These are phyloP conservation scores for Chaetothyriales sp. DNA, from an alignment of 2,329 filamentous ascomycete species.

Conservation along the genomic window DNA sequence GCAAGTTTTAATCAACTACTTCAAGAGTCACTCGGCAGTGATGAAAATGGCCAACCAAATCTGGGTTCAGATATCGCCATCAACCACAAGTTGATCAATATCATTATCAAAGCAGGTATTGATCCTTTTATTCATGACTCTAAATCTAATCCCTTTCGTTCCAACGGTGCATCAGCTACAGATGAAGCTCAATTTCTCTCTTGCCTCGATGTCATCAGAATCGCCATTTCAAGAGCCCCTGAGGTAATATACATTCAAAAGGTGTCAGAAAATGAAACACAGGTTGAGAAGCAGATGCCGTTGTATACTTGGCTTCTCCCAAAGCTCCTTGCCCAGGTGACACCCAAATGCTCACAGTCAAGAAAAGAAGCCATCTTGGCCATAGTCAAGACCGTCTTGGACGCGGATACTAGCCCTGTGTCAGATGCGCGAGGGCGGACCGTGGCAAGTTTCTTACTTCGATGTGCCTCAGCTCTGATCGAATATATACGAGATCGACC, in stretches of 20 bases:
- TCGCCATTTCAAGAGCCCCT: constrained; percentile 62
- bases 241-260: constrained; percentile 51
- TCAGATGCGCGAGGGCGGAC: neutral
- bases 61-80: constrained; percentile 55
- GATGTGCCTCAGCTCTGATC: neutral
- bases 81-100: constrained; percentile 74
- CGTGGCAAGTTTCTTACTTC: neutral
- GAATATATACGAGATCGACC: neutral
- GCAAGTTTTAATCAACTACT: constrained; percentile 65
- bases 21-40: constrained; percentile 45
- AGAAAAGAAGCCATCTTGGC: neutral
- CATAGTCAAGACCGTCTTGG: neutral
- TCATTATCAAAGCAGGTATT: constrained; percentile 62
- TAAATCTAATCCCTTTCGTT: constrained; percentile 56
- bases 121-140: constrained; percentile 43
- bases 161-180: constrained; percentile 33
- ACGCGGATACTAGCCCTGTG: neutral
- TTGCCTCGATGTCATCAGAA: constrained; percentile 63
- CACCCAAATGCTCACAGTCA: neutral
- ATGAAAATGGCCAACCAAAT: constrained; percentile 31
- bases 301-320: constrained; percentile 43
- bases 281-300: constrained; percentile 25
- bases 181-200: constrained; percentile 37
- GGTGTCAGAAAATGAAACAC: constrained; percentile 25
- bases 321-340: constrained; percentile 37